These are phyloP conservation scores for Capsicum chinense DNA, from an alignment of 257 asterid genomes.

Conservation along the genomic window DNA sequence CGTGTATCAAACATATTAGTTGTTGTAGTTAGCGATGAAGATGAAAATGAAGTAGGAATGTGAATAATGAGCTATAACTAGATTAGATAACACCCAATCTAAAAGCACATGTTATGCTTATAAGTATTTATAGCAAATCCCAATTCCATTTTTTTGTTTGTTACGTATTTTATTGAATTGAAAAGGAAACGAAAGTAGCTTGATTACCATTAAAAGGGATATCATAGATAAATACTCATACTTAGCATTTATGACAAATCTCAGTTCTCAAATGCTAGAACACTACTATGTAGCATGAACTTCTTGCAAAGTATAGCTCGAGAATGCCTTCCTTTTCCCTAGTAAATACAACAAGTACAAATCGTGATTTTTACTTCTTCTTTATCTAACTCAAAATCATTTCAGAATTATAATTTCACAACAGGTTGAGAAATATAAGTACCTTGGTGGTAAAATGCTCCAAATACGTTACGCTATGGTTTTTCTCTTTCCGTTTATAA, in stretches of 20 bases:
- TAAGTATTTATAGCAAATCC: background rate
- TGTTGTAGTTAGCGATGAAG: no score
- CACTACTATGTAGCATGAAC: background rate
- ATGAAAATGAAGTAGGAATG: no score
- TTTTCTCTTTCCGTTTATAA: background rate
- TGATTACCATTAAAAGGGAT: background rate
- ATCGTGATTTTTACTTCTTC: background rate
- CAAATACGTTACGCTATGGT: background rate
- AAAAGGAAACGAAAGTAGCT: background rate
- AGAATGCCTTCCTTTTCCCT: background rate
- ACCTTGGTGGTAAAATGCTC: background rate
- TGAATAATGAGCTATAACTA: no score
- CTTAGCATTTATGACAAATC: background rate
- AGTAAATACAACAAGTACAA: background rate
- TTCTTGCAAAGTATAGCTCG: background rate
- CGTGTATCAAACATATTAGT: no score
- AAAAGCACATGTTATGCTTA: background rate
- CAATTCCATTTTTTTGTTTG: background rate
- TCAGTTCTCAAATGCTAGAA: background rate
- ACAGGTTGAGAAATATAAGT: background rate
- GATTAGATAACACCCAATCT: no score
- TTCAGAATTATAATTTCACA: background rate
- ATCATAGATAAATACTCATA: background rate
- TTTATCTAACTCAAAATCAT: slow-evolving; percentile 11
- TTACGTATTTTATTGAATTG: background rate